Conservation (phyloP, 345 rosid genomes). For the Pistacia integerrima region DNA sequence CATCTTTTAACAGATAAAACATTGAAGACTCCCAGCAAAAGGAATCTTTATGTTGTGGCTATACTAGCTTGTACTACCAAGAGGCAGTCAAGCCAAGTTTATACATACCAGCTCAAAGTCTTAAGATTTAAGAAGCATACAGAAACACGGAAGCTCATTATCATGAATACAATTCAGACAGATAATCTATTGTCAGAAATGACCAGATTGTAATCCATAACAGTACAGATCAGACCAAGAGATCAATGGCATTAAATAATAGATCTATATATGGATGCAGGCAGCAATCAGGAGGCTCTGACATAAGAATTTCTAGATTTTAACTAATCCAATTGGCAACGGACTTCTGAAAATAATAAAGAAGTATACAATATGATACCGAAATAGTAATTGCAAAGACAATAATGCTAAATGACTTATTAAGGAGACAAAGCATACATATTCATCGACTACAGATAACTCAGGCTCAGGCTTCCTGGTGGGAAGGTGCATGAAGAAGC, state of each 20-base stretch:
- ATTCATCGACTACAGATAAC: constrained; percentile 29
- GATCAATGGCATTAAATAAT: background rate
- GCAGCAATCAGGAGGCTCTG: background rate
- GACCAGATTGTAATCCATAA: background rate
- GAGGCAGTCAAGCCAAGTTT: background rate
- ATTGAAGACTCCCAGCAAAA: background rate
- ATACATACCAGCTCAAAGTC: background rate
- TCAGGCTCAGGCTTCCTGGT: constrained; percentile 42
- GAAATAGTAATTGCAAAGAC: constrained; percentile 6
- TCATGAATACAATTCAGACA: background rate
- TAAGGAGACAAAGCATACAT: constrained; percentile 32
- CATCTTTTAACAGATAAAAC: background rate
- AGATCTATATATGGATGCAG: background rate
- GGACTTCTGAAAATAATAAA: constrained; percentile 1
- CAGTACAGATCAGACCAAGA: background rate
- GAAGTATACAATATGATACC: background rate
- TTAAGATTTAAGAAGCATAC: background rate
- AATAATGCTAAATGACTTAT: constrained; percentile 20
- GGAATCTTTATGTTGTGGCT: background rate
- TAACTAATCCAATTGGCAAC: background rate
- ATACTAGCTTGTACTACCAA: background rate
- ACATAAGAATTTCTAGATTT: constrained; percentile 3
- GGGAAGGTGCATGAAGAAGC: constrained; percentile 44
- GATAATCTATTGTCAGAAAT: background rate
- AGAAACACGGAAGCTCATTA: background rate